Evolutionary conservation across 768 basidiomycete species (phyloP), one percentile per base, ranked within the genome.

Genomic region (Lepiota brunneoincarnata): DNA sequence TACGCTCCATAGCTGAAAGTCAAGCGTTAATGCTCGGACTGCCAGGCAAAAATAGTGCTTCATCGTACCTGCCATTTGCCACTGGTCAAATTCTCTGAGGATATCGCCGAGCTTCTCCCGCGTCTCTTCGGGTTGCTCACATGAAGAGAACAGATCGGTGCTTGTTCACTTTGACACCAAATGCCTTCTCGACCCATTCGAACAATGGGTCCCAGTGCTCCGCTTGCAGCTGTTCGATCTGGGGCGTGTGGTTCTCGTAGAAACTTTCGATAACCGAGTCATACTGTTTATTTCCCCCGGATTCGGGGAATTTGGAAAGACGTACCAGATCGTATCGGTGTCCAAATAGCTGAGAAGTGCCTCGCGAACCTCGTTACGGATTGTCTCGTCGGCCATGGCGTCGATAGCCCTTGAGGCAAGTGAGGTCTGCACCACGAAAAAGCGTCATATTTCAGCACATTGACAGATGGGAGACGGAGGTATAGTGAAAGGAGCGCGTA

Each of bases 301-400:
- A 18, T 12, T 47, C 6, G 6, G 34, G 9, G 37, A 60, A 42
- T 46, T 10, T 35, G 34, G 51, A 48, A 35, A 6, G 37, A 51
- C 64, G 74, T 51, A 91, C 93, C 91, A 93, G 56, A 97, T 81
- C 1, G 97, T 93, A 67, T 99, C 97, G 2, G 96, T 98, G 64
- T 97, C 91, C 26, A 98, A 72, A 69, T 97, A 98, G 54, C 83
- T 81, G 39, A 97, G 69, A 39, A 98, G 70, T 10, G 84, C 78
- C 21, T 79, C 75, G 31, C 82, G 79, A 17, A 94, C 88, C 52
- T 89, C 79, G 14, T 66, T 63, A 23, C 87, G 76, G 15, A 81
- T 81, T 20, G 68, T 63, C 47, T 77, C 71, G 49, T 90, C 80
- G 15, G 72, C 64, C 60, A 95, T 75, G 1, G 81, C 78, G 67